Conservation (phyloP, 495 filamentous ascomycete genomes). For the Xylaria castorea region DNA sequence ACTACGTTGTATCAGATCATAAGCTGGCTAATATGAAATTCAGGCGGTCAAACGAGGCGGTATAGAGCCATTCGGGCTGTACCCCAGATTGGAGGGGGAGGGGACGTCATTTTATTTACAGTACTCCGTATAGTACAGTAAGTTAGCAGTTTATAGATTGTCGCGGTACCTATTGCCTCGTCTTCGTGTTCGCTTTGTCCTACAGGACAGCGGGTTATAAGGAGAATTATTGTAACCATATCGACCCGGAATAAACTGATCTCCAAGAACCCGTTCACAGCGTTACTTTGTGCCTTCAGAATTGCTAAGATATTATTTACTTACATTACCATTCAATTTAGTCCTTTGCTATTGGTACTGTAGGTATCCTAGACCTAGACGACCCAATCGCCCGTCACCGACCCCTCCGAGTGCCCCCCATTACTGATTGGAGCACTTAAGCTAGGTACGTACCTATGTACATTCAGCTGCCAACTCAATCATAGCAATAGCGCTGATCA, state of each 20-base stretch:
- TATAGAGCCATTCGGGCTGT: not conserved
- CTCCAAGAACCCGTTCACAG: not conserved
- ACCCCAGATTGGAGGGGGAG: constrained; percentile 11
- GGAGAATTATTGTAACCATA: not conserved
- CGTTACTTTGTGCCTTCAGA: not conserved
- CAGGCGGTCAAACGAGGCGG: constrained; percentile 14
- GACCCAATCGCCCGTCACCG: constrained; percentile 7
- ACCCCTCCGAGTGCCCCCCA: constrained; percentile 6
- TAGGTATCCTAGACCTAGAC: not conserved
- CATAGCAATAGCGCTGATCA: not conserved
- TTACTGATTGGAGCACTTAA: not conserved
- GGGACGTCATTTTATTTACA: constrained; percentile 10
- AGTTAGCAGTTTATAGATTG: not conserved
- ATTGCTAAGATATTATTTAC: not conserved
- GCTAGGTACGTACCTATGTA: not conserved
- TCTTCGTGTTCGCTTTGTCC: constrained; percentile 7
- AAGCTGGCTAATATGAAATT: not conserved
- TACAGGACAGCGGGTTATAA: not conserved
- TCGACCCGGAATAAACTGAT: not conserved
- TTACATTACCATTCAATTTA: not conserved
- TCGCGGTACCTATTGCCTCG: not conserved
- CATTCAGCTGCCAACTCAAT: not conserved
- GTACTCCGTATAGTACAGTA: too few relatives aligned
- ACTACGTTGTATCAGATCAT: not conserved
- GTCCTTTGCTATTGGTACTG: not conserved